Percentiles rank a stretch among this genome's conserved stretches.
Conservation (phyloP, 345 rosid species). For the Hypericum perforatum region DNA sequence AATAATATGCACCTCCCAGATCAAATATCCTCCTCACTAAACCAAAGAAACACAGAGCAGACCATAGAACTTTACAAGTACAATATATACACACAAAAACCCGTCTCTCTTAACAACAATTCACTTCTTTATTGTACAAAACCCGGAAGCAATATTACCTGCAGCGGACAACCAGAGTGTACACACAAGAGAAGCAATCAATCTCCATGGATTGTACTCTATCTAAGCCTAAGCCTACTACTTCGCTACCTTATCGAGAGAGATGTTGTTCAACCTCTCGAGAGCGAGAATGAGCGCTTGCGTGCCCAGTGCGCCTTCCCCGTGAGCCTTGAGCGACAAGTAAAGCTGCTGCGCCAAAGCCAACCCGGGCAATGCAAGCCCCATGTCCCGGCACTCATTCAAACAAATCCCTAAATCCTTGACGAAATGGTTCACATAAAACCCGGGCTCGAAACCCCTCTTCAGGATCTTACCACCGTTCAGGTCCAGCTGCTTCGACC, state of each 20-base stretch:
- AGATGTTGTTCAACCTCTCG: constrained; percentile 68
- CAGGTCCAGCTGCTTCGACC: constrained; percentile 59
- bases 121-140: too few relatives aligned
- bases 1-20: too few relatives aligned
- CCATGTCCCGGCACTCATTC: constrained; percentile 72
- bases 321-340: constrained; percentile 82
- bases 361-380: constrained; percentile 72
- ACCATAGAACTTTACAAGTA: too few relatives aligned
- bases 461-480: constrained; percentile 52
- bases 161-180: background rate
- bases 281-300: constrained; percentile 74
- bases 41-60: too few relatives aligned
- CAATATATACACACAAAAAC: too few relatives aligned
- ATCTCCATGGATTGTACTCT: constrained; percentile 12
- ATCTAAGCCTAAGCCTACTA: constrained; percentile 5
- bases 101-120: too few relatives aligned
- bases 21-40: too few relatives aligned
- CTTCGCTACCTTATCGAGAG: constrained; percentile 23
- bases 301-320: constrained; percentile 68
- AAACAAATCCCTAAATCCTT: constrained; percentile 91
- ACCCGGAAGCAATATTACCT: background rate
- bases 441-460: constrained; percentile 79
- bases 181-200: background rate
- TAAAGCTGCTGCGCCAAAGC: constrained; percentile 88
- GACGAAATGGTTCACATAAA: constrained; percentile 72